Evolutionary conservation across 805 yeast genomes (phyloP).

Genomic region (Ogataea paraovalis): DNA sequence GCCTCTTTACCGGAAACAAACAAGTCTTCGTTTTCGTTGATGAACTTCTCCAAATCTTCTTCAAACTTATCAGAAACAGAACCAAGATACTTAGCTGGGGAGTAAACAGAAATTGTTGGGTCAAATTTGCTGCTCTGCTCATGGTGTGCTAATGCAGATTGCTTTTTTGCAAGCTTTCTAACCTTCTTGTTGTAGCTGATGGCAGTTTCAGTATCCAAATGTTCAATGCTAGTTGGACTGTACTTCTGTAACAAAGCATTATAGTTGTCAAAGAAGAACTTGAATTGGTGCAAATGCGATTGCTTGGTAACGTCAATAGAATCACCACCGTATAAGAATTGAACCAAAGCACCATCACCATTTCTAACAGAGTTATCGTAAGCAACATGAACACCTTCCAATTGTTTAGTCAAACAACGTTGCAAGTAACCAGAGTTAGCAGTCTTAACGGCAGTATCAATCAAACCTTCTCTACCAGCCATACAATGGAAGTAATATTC

Average conservation of each 20-base stretch:
- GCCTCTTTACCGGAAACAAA: slow-evolving; percentile 54
- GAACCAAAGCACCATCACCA: slow-evolving; percentile 88
- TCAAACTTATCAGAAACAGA: slow-evolving; percentile 90
- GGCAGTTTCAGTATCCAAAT: slow-evolving; percentile 83
- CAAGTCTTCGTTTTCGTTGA: slow-evolving; percentile 49
- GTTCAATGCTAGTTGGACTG: slow-evolving; percentile 73
- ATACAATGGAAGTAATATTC: slow-evolving; percentile 99
- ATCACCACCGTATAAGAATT: slow-evolving; percentile 97
- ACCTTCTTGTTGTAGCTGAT: slow-evolving; percentile 76
- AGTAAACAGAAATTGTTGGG: slow-evolving; percentile 80
- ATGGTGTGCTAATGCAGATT: slow-evolving; percentile 58
- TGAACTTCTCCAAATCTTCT: slow-evolving; percentile 68
- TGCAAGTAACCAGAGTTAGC: slow-evolving; percentile 97
- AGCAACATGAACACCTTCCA: slow-evolving; percentile 92
- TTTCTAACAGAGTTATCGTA: slow-evolving; percentile 96
- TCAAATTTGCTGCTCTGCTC: slow-evolving; percentile 65
- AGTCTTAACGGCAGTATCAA: slow-evolving; percentile 98
- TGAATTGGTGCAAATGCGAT: slow-evolving; percentile 88
- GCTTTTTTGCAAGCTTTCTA: slow-evolving; percentile 66
- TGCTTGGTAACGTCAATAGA: slow-evolving; percentile 92
- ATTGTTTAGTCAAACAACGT: slow-evolving; percentile 95
- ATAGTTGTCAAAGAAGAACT: slow-evolving; percentile 89
- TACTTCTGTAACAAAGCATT: slow-evolving; percentile 82
- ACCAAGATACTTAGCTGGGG: slow-evolving; percentile 88
- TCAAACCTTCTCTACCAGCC: slow-evolving; percentile 99